Evolutionary conservation across 805 yeast genomes (phyloP).

Genomic region (Candida berthetii): DNA sequence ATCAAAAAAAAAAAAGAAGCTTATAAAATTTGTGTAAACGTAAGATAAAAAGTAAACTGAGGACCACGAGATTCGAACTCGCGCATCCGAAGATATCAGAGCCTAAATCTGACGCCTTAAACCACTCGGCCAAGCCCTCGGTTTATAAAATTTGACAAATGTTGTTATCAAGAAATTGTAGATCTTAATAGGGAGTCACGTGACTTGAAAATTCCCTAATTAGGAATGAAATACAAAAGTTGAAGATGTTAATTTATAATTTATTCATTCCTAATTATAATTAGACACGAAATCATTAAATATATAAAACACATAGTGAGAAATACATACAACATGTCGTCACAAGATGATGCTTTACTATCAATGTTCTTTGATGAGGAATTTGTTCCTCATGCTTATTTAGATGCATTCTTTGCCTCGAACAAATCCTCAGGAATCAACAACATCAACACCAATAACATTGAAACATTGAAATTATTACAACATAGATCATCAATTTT

Average conservation of each 20-base stretch:
- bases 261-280: too few relatives aligned
- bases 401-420: constrained; percentile 53
- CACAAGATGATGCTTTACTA: constrained; percentile 34
- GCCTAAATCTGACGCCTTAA: constrained; percentile 40
- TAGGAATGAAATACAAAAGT: too few relatives aligned
- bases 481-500: constrained; percentile 45
- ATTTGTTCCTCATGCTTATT: constrained; percentile 57
- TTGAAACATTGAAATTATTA: constrained; percentile 28
- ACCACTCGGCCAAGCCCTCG: constrained; percentile 40
- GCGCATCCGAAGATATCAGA: constrained; percentile 40
- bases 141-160: not conserved
- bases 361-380: constrained; percentile 65
- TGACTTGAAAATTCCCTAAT: not conserved
- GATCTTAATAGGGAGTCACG: not conserved
- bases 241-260: too few relatives aligned
- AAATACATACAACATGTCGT: constrained; percentile 1
- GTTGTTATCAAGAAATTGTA: too few relatives aligned
- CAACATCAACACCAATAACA: constrained; percentile 14
- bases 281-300: too few relatives aligned
- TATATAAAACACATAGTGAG: not conserved
- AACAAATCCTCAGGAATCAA: constrained; percentile 14
- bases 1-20: not conserved
- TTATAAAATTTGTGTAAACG: too few relatives aligned
- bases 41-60: constrained; percentile 20
- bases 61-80: constrained; percentile 39